Evolutionary conservation across 768 basidiomycete species (phyloP).

Genomic region (Pilatotrama ljubarskyi): DNA sequence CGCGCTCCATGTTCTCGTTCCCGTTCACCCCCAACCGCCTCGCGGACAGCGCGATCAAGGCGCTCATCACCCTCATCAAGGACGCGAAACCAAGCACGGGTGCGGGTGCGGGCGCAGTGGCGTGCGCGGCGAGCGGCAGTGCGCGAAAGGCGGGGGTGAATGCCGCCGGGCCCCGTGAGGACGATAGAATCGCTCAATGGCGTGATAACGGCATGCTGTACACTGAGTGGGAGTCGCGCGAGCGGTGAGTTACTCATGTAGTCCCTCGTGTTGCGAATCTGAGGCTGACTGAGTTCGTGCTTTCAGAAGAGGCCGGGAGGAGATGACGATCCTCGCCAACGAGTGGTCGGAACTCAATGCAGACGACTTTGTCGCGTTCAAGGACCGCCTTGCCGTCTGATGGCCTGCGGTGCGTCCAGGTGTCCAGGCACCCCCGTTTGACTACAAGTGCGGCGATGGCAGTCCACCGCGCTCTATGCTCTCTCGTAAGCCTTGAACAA

Average conservation of each 20-base stretch:
- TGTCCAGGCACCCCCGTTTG: too few relatives aligned
- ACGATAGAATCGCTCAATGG: conserved; percentile 40
- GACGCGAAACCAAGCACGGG: neutral
- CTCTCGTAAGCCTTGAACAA: too few relatives aligned
- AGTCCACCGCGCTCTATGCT: too few relatives aligned
- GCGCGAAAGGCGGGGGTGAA: conserved; percentile 36
- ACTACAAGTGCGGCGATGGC: too few relatives aligned
- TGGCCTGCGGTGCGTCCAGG: neutral
- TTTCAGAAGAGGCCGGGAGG: conserved; percentile 52
- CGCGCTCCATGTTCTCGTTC: conserved; percentile 51
- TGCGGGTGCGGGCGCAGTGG: neutral
- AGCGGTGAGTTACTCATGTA: conserved; percentile 41
- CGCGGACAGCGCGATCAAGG: conserved; percentile 51
- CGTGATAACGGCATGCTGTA: conserved; percentile 48
- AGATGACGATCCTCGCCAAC: conserved; percentile 51
- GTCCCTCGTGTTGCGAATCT: neutral
- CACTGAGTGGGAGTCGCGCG: conserved; percentile 60
- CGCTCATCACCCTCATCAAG: conserved; percentile 50
- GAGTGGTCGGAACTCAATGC: conserved; percentile 49
- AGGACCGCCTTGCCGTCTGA: conserved; percentile 9
- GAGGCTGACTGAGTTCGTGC: neutral
- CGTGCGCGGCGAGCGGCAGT: neutral
- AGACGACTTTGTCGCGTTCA: conserved; percentile 14
- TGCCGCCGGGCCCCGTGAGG: neutral
- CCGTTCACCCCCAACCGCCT: conserved; percentile 67